Evolutionary conservation across 2,329 filamentous ascomycete genomes (phyloP).

Genomic region (Epichloe coenophiala): DNA sequence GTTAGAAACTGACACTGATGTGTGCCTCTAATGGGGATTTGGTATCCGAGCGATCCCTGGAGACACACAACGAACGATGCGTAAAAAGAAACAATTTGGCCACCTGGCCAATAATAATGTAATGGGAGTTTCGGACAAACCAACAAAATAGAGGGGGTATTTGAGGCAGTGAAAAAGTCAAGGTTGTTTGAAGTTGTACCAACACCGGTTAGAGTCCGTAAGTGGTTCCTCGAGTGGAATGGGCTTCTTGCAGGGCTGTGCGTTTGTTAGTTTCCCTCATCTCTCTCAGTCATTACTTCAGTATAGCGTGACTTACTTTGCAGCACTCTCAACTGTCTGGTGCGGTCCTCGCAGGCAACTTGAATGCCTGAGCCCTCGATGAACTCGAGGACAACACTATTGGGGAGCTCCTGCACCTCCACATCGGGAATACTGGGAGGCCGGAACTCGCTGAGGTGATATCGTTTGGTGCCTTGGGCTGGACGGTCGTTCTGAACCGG

Average conservation of each 20-base stretch:
- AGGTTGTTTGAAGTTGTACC: neutral
- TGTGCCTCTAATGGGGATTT: neutral
- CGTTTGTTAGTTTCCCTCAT: neutral
- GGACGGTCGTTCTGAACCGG: constrained; percentile 39
- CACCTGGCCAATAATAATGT: neutral
- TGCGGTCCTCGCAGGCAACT: constrained; percentile 49
- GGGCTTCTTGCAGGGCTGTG: constrained; percentile 23
- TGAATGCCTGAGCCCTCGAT: constrained; percentile 48
- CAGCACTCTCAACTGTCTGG: constrained; percentile 41
- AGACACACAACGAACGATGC: neutral
- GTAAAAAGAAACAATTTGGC: neutral
- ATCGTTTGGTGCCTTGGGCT: constrained; percentile 51
- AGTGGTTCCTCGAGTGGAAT: constrained; percentile 18
- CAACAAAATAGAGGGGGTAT: neutral
- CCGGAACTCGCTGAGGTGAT: constrained; percentile 75
- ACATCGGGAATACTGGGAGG: constrained; percentile 73
- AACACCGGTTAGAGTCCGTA: constrained; percentile 17
- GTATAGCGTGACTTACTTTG: constrained; percentile 29
- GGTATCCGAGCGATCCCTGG: neutral
- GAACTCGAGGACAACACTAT: constrained; percentile 58
- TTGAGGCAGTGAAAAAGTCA: neutral
- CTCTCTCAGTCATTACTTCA: neutral
- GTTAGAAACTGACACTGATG: neutral
- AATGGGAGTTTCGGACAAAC: neutral
- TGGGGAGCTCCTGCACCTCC: constrained; percentile 82